phyloP scores from a whole-genome alignment of 1,139 yeast genomes.

The Pneumocystis carinii region DNA sequence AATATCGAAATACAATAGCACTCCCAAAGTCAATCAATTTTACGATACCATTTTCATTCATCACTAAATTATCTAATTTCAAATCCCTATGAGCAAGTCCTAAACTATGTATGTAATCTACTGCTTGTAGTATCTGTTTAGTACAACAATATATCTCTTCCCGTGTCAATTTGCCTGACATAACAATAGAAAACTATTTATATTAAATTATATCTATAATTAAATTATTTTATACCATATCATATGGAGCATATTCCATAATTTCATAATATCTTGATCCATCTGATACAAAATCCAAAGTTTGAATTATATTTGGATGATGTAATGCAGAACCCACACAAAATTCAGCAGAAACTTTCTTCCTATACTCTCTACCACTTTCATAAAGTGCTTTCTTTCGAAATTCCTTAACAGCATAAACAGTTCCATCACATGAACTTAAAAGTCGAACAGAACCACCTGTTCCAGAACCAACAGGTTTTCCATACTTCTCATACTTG shows the following conservation, averaged over 20 bases:
- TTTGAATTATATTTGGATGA: constrained; percentile 86
- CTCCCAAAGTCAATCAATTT: constrained; percentile 93
- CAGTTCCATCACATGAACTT: constrained; percentile 59
- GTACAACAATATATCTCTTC: constrained; percentile 80
- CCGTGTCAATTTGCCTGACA: constrained; percentile 85
- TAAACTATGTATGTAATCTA: constrained; percentile 62
- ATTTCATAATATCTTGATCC: constrained; percentile 78
- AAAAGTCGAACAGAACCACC: constrained; percentile 91
- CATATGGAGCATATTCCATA: constrained; percentile 96
- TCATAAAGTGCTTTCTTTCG: constrained; percentile 76
- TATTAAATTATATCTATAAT: not conserved
- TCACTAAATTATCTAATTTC: constrained; percentile 87
- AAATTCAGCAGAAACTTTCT: constrained; percentile 92
- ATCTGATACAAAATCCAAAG: constrained; percentile 81
- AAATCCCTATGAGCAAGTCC: constrained; percentile 94
- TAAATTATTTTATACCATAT: constrained; percentile 30
- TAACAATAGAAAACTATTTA: constrained; percentile 66
- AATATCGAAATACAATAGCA: constrained; percentile 86
- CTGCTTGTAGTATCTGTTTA: constrained; percentile 74
- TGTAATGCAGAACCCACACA: constrained; percentile 92
- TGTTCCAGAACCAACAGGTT: constrained; percentile 89
- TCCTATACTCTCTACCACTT: constrained; percentile 73
- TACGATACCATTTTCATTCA: constrained; percentile 69
- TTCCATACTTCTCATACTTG: constrained; percentile 81
- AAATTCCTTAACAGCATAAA: constrained; percentile 95